Conservation (phyloP, 805 yeast genomes). For the Saccharomyces cerevisiae region DNA sequence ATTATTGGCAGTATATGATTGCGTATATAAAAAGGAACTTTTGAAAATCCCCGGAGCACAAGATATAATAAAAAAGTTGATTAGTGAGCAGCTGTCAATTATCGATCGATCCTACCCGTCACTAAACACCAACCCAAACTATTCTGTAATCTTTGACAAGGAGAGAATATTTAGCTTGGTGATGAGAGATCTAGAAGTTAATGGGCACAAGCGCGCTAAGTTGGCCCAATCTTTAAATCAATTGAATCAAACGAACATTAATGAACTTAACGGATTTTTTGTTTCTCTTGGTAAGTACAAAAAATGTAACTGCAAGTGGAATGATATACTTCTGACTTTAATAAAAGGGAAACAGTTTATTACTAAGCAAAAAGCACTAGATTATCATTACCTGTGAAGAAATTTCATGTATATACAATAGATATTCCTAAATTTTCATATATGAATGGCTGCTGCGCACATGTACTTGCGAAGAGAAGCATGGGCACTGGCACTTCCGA, state of each 20-base stretch:
- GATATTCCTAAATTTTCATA: not conserved
- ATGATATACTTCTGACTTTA: constrained; percentile 39
- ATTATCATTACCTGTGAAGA: constrained; percentile 17
- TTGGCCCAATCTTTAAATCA: constrained; percentile 13
- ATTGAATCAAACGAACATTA: constrained; percentile 49
- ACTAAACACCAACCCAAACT: constrained; percentile 18
- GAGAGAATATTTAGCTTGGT: constrained; percentile 33
- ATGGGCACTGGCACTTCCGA: not conserved
- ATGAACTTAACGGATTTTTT: constrained; percentile 62
- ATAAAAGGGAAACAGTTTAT: constrained; percentile 32
- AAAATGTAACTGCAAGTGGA: constrained; percentile 38
- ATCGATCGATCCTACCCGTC: constrained; percentile 12
- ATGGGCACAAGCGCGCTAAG: constrained; percentile 45
- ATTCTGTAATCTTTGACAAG: constrained; percentile 19
- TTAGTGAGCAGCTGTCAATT: constrained; percentile 20
- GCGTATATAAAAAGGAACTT: constrained; percentile 16
- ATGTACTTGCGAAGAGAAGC: not conserved
- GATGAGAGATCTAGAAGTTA: constrained; percentile 24
- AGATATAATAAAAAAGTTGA: constrained; percentile 8
- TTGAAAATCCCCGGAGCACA: constrained; percentile 5
- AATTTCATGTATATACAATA: not conserved
- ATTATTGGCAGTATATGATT: constrained; percentile 18
- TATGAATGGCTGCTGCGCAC: not conserved
- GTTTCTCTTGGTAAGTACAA: constrained; percentile 39
- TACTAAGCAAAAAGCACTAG: constrained; percentile 13